Percentiles rank a stretch among this genome's conserved stretches.
phyloP scores from a whole-genome alignment of 73 alveolate species.

The Effrenium voratum region DNA sequence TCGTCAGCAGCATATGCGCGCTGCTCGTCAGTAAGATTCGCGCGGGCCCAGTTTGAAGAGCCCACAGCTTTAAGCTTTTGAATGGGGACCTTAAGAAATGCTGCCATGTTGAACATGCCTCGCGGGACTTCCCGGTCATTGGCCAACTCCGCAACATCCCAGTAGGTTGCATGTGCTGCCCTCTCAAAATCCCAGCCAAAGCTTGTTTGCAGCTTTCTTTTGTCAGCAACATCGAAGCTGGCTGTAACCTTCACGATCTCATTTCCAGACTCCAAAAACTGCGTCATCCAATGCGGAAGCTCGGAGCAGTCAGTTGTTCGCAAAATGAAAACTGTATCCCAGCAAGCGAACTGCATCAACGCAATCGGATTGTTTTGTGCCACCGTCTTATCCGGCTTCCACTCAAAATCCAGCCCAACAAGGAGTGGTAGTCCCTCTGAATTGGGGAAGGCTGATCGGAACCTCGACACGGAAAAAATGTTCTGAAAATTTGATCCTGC shows the following conservation, averaged over 20 bases:
- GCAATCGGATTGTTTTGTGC: slow-evolving; percentile 49
- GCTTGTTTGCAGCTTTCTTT: slow-evolving; percentile 55
- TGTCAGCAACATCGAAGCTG: slow-evolving; percentile 84
- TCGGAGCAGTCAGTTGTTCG: slow-evolving; percentile 8
- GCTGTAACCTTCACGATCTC: slow-evolving; percentile 53
- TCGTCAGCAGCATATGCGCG: slow-evolving; percentile 73
- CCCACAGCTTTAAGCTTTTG: slow-evolving; percentile 54
- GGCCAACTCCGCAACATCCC: slow-evolving; percentile 79
- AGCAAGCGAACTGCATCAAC: slow-evolving; percentile 73
- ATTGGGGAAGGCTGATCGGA: background rate
- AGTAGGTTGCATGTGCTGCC: background rate
- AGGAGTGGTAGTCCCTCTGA: background rate
- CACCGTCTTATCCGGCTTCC: slow-evolving; percentile 61
- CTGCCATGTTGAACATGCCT: slow-evolving; percentile 74
- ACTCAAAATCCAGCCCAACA: slow-evolving; percentile 76
- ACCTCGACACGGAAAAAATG: slow-evolving; percentile 19
- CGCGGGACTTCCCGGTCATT: slow-evolving; percentile 57
- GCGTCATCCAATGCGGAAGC: slow-evolving; percentile 48
- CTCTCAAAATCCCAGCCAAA: slow-evolving; percentile 75
- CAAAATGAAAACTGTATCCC: slow-evolving; percentile 64
- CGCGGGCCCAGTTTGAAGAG: slow-evolving; percentile 59
- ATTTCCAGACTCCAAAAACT: slow-evolving; percentile 37
- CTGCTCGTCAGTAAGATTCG: slow-evolving; percentile 25
- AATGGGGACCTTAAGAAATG: slow-evolving; percentile 10
- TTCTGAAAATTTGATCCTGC: background rate